Percentiles rank a stretch among this genome's conserved stretches.
Evolutionary conservation across 139 green algal genomes (phyloP).

Genomic region (Chlorella vulgaris): DNA sequence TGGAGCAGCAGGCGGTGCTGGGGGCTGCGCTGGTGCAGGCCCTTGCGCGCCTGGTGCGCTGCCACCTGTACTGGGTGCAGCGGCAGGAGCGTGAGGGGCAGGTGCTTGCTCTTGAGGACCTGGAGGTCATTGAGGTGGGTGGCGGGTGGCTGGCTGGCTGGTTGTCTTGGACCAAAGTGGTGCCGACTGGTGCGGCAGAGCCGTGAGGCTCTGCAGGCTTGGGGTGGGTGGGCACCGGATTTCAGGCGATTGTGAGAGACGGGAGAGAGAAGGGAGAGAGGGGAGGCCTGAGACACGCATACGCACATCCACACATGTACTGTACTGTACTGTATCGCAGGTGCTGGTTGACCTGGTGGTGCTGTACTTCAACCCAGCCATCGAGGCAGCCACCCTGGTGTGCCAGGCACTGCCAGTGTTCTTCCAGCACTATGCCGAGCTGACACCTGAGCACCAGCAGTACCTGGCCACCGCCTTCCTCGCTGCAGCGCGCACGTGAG

Average conservation of each 20-base stretch:
- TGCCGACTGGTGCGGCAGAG: neutral
- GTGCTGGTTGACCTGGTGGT: slow-evolving; percentile 52
- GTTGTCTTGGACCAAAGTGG: neutral
- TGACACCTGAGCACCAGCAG: slow-evolving; percentile 27
- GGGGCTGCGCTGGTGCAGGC: slow-evolving; percentile 37
- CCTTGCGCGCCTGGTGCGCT: slow-evolving; percentile 54
- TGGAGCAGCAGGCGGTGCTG: slow-evolving; percentile 15
- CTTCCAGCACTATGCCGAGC: slow-evolving; percentile 58
- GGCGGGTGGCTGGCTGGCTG: neutral
- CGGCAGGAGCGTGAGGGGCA: neutral
- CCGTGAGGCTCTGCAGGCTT: neutral
- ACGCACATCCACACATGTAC: too few species aligned
- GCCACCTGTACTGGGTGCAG: slow-evolving; percentile 28
- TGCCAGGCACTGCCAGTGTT: slow-evolving; percentile 65
- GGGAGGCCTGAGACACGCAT: too few species aligned
- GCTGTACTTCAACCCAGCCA: slow-evolving; percentile 51
- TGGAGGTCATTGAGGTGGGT: slow-evolving; percentile 41
- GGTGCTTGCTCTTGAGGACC: slow-evolving; percentile 34
- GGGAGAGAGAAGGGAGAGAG: too few species aligned
- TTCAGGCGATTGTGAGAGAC: too few species aligned
- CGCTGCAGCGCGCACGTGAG: slow-evolving; percentile 41
- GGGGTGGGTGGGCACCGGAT: neutral
- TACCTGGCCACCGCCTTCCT: slow-evolving; percentile 49
- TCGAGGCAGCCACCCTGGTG: slow-evolving; percentile 37
- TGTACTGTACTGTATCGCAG: too few species aligned